These are phyloP conservation scores for Hamigera avellanea DNA, from an alignment of 495 filamentous ascomycete species.

Conservation along the genomic window DNA sequence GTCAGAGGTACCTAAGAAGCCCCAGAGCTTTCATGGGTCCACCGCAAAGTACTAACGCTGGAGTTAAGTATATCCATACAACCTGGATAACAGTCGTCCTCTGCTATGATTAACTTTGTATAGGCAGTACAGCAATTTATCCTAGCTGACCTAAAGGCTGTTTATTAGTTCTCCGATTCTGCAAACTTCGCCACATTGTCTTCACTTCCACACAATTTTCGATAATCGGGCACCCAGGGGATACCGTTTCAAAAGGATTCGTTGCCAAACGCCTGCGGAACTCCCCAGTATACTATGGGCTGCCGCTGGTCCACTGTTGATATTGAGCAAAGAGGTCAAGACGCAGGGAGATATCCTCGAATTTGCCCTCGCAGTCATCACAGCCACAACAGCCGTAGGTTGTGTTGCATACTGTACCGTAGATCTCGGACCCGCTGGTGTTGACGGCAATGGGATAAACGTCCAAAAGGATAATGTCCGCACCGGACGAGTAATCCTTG, in stretches of 20 bases:
- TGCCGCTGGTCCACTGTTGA: constrained; percentile 35
- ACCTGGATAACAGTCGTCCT: no score
- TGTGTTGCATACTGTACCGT: constrained; percentile 43
- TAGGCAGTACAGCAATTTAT: no score
- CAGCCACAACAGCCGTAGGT: constrained; percentile 66
- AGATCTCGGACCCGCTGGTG: constrained; percentile 25
- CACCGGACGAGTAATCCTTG: constrained; percentile 44
- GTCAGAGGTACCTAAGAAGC: no score
- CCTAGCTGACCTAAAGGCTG: no score
- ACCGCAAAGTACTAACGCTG: no score
- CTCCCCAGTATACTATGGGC: constrained; percentile 45
- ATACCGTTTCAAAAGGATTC: constrained; percentile 49
- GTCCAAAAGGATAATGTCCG: constrained; percentile 57
- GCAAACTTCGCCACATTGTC: no score
- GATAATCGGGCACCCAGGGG: constrained; percentile 40
- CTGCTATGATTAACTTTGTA: no score
- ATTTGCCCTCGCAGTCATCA: constrained; percentile 48
- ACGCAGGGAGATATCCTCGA: constrained; percentile 44
- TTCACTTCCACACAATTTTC: no score
- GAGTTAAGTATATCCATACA: no score
- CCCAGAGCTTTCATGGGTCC: no score
- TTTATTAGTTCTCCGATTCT: no score
- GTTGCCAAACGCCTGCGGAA: constrained; percentile 53
- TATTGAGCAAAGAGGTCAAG: constrained; percentile 36
- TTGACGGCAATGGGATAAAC: constrained; percentile 56